Evolutionary conservation across 2,329 filamentous ascomycete species (phyloP).

Genomic region (Arthrobotrys megalospora): DNA sequence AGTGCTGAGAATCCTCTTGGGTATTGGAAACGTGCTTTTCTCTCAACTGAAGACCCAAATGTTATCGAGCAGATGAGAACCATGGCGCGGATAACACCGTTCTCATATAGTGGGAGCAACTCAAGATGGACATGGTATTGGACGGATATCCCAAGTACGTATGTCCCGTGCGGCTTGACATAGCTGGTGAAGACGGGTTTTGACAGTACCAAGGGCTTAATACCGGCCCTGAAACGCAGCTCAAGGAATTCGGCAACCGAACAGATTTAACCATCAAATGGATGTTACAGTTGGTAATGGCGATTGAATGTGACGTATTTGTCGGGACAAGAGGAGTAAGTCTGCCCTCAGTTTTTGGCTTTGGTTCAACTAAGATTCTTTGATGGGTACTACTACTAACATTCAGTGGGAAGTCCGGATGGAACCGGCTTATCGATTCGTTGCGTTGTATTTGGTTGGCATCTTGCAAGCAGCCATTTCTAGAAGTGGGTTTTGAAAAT

Average conservation of each 20-base stretch:
- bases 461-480: conserved; percentile 62
- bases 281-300: conserved; percentile 64
- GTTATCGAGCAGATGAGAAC: conserved; percentile 60
- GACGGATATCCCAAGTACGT: conserved; percentile 62
- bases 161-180: not conserved
- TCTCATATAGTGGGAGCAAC: conserved; percentile 52
- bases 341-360: not conserved
- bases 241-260: conserved; percentile 63
- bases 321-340: conserved; percentile 63
- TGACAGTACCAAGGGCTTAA: conserved; percentile 58
- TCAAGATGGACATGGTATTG: conserved; percentile 63
- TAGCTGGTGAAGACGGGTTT: not conserved
- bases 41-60: conserved; percentile 63
- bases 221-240: conserved; percentile 61
- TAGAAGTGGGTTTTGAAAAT: conserved; percentile 63
- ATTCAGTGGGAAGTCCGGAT: conserved; percentile 60
- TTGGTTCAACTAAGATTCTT: too few species aligned
- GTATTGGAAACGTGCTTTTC: conserved; percentile 60
- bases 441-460: conserved; percentile 62
- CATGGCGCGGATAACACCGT: conserved; percentile 55
- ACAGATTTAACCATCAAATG: conserved; percentile 64
- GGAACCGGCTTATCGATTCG: conserved; percentile 63
- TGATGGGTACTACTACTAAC: conserved; percentile 13
- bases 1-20: conserved; percentile 61
- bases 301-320: conserved; percentile 62